A percentile compares a stretch with the other conserved stretches of the same genome.
Evolutionary conservation across 495 filamentous ascomycete species (phyloP).

Genomic region (Aspergillus leporis): DNA sequence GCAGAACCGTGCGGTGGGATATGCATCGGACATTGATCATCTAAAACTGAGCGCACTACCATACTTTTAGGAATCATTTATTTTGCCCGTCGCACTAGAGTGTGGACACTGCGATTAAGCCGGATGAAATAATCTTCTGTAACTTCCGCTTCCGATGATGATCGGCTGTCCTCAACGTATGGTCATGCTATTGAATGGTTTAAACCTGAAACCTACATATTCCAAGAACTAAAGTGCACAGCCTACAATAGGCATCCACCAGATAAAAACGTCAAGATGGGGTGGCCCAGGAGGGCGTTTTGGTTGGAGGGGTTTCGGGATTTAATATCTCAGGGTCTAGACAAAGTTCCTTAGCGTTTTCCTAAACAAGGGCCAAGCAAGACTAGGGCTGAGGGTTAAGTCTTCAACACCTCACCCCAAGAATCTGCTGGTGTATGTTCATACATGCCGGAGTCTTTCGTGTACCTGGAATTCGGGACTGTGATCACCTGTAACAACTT

Average conservation of each 20-base stretch:
- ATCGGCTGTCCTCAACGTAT: no score
- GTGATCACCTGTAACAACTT: background rate
- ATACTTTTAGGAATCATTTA: no score
- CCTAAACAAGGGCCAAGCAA: background rate
- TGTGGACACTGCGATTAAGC: no score
- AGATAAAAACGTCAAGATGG: background rate
- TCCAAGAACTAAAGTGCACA: background rate
- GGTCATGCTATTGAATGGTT: no score
- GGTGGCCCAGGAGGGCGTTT: background rate
- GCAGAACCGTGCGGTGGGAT: no score
- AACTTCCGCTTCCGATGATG: no score
- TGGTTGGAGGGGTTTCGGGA: background rate
- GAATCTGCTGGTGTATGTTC: background rate
- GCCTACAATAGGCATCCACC: background rate
- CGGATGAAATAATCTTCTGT: no score
- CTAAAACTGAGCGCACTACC: no score
- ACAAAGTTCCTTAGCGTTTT: background rate
- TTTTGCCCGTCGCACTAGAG: no score
- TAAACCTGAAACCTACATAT: background rate
- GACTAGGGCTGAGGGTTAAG: no score
- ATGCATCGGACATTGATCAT: no score
- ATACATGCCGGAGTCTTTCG: background rate
- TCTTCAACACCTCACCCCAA: background rate
- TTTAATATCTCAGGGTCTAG: background rate
- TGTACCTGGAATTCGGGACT: background rate